These are phyloP conservation scores for Aspergillus sp. DNA, from an alignment of 2,329 filamentous ascomycete genomes.

Conservation along the genomic window DNA sequence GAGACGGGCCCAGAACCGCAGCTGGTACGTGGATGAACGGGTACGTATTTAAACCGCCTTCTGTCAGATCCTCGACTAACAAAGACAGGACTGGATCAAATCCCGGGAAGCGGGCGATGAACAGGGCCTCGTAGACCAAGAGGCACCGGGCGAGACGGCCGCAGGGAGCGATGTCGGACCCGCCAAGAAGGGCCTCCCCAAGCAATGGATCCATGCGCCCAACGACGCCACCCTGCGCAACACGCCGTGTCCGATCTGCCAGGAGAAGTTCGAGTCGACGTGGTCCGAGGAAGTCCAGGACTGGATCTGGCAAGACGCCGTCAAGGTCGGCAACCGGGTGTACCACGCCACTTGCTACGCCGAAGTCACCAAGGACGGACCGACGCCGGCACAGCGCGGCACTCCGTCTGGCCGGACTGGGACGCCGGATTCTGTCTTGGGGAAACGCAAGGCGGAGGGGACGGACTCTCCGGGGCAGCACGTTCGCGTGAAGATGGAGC, in stretches of 20 bases:
- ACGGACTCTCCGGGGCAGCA: constrained; percentile 36
- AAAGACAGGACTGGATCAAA: constrained; percentile 77
- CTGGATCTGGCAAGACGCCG: constrained; percentile 93
- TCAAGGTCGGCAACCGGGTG: constrained; percentile 72
- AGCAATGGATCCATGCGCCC: constrained; percentile 78
- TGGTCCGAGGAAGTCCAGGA: constrained; percentile 94
- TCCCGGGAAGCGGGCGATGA: constrained; percentile 77
- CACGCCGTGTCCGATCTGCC: constrained; percentile 86
- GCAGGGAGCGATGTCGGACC: constrained; percentile 39
- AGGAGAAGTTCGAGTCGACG: constrained; percentile 88
- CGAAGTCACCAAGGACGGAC: constrained; percentile 71
- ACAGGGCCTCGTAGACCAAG: constrained; percentile 43
- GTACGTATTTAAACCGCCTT: constrained; percentile 48
- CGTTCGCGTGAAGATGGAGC: constrained; percentile 42
- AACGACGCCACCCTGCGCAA: constrained; percentile 73
- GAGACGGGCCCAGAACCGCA: constrained; percentile 83
- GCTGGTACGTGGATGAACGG: constrained; percentile 90
- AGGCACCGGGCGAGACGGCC: constrained; percentile 39
- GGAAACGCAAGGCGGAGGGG: constrained; percentile 71
- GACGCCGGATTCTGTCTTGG: constrained; percentile 65
- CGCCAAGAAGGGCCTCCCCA: constrained; percentile 57
- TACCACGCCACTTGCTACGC: constrained; percentile 89
- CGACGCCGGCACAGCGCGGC: constrained; percentile 29
- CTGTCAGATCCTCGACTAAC: constrained; percentile 7
- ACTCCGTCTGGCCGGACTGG: constrained; percentile 41